phyloP scores from a whole-genome alignment of 202 grass and related monocot genomes.

The Elaeis oleifera region DNA sequence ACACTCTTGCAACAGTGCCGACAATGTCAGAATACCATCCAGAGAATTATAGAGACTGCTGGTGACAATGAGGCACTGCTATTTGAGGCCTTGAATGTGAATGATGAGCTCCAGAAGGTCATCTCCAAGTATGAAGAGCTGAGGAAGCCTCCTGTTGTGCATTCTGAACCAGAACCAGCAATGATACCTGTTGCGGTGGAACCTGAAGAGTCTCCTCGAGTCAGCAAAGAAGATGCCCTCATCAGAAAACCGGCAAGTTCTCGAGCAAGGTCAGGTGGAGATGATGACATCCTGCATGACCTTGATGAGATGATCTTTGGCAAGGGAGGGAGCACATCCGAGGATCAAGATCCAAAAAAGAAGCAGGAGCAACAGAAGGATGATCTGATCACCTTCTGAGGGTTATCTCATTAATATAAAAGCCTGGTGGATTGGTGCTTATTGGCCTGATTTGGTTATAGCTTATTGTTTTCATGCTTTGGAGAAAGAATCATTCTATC shows the following conservation, averaged over 20 bases:
- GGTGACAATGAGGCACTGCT: constrained; percentile 57
- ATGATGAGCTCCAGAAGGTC: constrained; percentile 73
- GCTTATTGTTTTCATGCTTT: too few species aligned
- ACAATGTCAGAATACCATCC: constrained; percentile 59
- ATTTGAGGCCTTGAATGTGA: constrained; percentile 69
- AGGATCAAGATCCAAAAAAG: constrained; percentile 37
- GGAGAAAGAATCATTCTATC: too few species aligned
- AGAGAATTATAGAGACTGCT: constrained; percentile 62
- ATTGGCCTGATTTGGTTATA: too few species aligned
- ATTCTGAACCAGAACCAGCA: constrained; percentile 58
- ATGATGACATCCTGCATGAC: constrained; percentile 90
- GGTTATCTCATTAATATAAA: too few species aligned
- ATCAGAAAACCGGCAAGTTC: constrained; percentile 61
- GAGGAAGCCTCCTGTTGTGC: constrained; percentile 39
- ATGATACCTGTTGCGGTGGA: constrained; percentile 69
- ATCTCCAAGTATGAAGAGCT: constrained; percentile 63
- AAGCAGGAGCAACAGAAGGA: constrained; percentile 37
- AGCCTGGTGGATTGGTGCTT: too few species aligned
- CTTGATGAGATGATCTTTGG: constrained; percentile 85
- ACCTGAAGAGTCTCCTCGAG: constrained; percentile 42
- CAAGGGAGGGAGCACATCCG: constrained; percentile 46
- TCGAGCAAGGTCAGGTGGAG: constrained; percentile 48
- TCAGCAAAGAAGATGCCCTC: constrained; percentile 32
- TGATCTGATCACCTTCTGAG: constrained; percentile 55
- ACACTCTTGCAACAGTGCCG: constrained; percentile 78